phyloP scores from a whole-genome alignment of 2,329 filamentous ascomycete genomes.

The Apiospora phragmitis region DNA sequence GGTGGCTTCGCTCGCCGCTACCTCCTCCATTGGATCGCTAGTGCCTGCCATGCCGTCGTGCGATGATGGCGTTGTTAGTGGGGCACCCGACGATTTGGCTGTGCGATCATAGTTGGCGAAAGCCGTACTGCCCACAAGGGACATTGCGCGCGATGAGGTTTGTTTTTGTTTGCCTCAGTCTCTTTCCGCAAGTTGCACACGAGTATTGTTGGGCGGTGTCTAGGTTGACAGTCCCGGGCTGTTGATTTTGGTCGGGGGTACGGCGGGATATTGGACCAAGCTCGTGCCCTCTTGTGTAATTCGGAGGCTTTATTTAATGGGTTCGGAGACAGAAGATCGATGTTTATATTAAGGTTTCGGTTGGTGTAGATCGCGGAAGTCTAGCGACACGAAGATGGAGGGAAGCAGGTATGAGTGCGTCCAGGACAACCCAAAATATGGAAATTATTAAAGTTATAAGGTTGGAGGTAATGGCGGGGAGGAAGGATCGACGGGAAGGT shows the following conservation, averaged over 20 bases:
- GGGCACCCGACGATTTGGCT: conserved; percentile 42
- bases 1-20: conserved; percentile 17
- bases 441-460: not conserved
- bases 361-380: not conserved
- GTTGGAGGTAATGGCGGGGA: not conserved
- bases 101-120: conserved; percentile 52
- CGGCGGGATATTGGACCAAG: not conserved
- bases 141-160: conserved; percentile 32
- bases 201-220: not conserved
- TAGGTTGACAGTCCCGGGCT: not conserved
- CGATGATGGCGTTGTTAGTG: conserved; percentile 22
- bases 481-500: not conserved
- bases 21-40: conserved; percentile 25
- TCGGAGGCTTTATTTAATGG: not conserved
- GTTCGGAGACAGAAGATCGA: not conserved
- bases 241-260: not conserved
- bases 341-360: not conserved
- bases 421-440: not conserved
- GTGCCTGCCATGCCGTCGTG: conserved; percentile 17
- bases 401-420: not conserved
- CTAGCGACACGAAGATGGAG: not conserved
- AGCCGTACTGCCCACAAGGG: conserved; percentile 40
- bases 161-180: not conserved
- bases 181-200: not conserved
- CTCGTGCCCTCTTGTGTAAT: not conserved